phyloP scores from a whole-genome alignment of 148 eudicot species.

The Chenopodium formosanum region DNA sequence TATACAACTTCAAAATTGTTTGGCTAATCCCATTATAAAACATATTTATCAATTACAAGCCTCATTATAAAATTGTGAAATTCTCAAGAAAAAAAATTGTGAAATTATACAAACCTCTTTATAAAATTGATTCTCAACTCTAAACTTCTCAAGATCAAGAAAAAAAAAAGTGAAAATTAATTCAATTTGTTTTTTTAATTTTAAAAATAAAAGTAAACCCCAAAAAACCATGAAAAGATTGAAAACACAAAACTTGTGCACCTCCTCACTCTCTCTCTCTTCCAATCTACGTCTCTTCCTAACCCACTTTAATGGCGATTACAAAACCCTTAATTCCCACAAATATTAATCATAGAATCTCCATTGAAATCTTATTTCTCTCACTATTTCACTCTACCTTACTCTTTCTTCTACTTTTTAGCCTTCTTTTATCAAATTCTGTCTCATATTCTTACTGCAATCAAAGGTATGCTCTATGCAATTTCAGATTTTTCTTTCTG shows the following conservation, averaged over 20 bases:
- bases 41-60: neutral
- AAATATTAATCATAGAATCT: neutral
- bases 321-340: slow-evolving; percentile 14
- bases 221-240: slow-evolving; percentile 9
- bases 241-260: slow-evolving; percentile 21
- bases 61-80: neutral
- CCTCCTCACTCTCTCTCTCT: slow-evolving; percentile 15
- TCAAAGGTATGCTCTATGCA: slow-evolving; percentile 4
- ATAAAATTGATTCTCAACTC: neutral
- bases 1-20: neutral
- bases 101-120: neutral
- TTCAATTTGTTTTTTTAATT: neutral
- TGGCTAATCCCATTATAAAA: neutral
- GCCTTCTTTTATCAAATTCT: neutral
- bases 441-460: neutral
- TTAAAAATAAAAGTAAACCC: neutral
- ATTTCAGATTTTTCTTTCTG: neutral
- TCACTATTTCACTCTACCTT: neutral
- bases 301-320: slow-evolving; percentile 28
- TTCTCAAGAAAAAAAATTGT: neutral
- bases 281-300: slow-evolving; percentile 29
- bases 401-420: neutral
- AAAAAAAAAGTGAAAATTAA: no score
- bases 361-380: neutral
- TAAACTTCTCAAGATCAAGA: neutral